phyloP scores from a whole-genome alignment of 371 early-diverging fungal species.

The Mortierella sp. region DNA sequence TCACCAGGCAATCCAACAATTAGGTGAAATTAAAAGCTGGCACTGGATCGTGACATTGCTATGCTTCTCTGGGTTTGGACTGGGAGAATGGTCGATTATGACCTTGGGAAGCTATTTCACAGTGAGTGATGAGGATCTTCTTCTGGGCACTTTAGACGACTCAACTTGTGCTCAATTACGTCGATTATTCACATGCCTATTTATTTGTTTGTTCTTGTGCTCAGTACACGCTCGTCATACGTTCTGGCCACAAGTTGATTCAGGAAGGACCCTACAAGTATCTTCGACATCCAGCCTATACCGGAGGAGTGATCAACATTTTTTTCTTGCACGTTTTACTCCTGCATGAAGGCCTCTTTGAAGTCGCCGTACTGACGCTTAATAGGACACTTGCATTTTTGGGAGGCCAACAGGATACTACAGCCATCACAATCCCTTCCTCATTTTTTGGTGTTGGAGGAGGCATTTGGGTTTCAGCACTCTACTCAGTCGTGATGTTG shows the following conservation, averaged over 20 bases:
- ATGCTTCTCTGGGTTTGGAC: not conserved
- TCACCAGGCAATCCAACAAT: not conserved
- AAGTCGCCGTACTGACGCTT: not conserved
- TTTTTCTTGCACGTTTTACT: not conserved
- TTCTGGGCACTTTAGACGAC: not conserved
- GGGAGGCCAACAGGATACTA: not conserved
- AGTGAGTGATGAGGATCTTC: not conserved
- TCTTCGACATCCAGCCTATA: not conserved
- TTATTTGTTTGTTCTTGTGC: not conserved
- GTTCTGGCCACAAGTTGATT: not conserved
- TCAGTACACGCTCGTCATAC: not conserved
- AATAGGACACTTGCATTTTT: not conserved
- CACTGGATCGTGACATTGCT: not conserved
- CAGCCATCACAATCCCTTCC: not conserved
- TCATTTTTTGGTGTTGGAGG: not conserved
- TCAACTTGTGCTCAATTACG: not conserved
- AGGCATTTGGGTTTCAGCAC: not conserved
- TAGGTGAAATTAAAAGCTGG: not conserved
- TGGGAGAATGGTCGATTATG: not conserved
- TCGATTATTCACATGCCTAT: not conserved
- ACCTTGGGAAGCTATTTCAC: not conserved
- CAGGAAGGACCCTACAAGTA: not conserved
- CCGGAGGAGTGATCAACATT: not conserved
- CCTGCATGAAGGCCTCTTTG: not conserved
- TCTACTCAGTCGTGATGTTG: not conserved